phyloP scores from a whole-genome alignment of 768 basidiomycete species.

The Xerocomellus intermedius region DNA sequence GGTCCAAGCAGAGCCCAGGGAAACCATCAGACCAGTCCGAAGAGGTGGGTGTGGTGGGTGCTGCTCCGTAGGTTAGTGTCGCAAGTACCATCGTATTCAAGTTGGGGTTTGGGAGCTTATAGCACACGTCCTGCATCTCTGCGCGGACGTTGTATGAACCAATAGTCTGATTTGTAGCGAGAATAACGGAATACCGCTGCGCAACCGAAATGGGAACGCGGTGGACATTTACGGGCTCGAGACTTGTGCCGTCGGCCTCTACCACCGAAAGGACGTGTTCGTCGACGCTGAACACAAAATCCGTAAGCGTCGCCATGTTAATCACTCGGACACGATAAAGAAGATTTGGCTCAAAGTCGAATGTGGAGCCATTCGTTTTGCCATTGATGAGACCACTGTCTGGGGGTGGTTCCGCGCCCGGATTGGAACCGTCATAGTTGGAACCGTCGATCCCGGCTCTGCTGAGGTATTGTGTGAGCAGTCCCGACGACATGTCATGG shows the following conservation, averaged over 20 bases:
- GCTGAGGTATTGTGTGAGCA: slow-evolving; percentile 33
- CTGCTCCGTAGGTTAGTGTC: slow-evolving; percentile 28
- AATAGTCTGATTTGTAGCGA: slow-evolving; percentile 39
- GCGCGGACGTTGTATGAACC: slow-evolving; percentile 39
- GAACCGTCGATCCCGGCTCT: slow-evolving; percentile 24
- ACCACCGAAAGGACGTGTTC: slow-evolving; percentile 45
- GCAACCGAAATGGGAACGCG: slow-evolving; percentile 44
- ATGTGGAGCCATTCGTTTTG: slow-evolving; percentile 21
- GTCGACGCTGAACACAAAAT: slow-evolving; percentile 46
- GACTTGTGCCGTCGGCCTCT: slow-evolving; percentile 47
- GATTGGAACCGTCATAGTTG: slow-evolving; percentile 31
- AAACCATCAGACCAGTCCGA: slow-evolving; percentile 28
- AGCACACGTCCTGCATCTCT: slow-evolving; percentile 34
- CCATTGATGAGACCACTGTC: slow-evolving; percentile 38
- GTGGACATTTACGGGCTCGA: slow-evolving; percentile 39
- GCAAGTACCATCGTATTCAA: slow-evolving; percentile 31
- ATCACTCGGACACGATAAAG: slow-evolving; percentile 48
- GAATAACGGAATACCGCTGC: slow-evolving; percentile 50
- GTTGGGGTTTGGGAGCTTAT: slow-evolving; percentile 30
- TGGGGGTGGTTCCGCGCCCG: slow-evolving; percentile 38
- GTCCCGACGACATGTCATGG: slow-evolving; percentile 29
- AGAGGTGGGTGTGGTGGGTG: slow-evolving; percentile 23
- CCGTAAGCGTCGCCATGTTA: slow-evolving; percentile 48
- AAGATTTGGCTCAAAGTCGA: slow-evolving; percentile 35
- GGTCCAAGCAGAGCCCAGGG: slow-evolving; percentile 24